Conservation (phyloP, 495 filamentous ascomycete species). For the Neurospora intermedia region DNA sequence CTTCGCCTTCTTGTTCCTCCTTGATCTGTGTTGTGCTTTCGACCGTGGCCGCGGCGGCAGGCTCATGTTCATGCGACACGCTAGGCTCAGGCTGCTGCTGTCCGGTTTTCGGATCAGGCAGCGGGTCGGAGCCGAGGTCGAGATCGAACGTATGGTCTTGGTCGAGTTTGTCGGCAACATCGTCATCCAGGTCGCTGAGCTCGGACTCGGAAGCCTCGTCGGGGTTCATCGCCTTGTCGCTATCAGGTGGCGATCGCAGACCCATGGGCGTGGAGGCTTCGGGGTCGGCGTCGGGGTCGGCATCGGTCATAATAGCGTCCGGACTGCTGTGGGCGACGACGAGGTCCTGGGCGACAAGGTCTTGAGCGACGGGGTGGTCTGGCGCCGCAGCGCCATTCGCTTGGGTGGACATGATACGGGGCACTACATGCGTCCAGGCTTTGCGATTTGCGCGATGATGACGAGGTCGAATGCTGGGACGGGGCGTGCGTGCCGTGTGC, state of each 20-base stretch:
- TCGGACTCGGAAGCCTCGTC: slow-evolving; percentile 42
- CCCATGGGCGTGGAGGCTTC: slow-evolving; percentile 25
- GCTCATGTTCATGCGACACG: background rate
- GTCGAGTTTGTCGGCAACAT: slow-evolving; percentile 23
- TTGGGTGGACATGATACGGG: slow-evolving; percentile 27
- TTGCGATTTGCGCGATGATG: slow-evolving; percentile 9
- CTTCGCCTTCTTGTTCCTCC: slow-evolving; percentile 18
- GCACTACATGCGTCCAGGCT: slow-evolving; percentile 28
- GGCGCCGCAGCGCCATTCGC: slow-evolving; percentile 30
- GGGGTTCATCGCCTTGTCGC: slow-evolving; percentile 38
- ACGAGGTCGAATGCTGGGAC: slow-evolving; percentile 7
- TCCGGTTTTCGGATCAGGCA: background rate
- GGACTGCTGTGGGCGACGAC: slow-evolving; percentile 2
- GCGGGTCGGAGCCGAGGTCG: slow-evolving; percentile 4
- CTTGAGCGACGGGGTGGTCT: slow-evolving; percentile 10
- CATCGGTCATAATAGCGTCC: slow-evolving; percentile 4
- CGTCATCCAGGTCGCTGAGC: slow-evolving; percentile 45
- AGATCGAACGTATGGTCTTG: slow-evolving; percentile 6
- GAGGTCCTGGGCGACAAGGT: background rate
- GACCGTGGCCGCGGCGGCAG: slow-evolving; percentile 18
- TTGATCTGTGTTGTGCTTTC: slow-evolving; percentile 18
- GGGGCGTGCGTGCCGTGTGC: background rate
- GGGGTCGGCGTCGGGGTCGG: slow-evolving; percentile 8
- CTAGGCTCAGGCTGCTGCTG: background rate
- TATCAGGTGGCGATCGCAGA: slow-evolving; percentile 41